Evolutionary conservation across 192 early-diverging fungal species (phyloP).

Genomic region (Gonapodya prolifera): DNA sequence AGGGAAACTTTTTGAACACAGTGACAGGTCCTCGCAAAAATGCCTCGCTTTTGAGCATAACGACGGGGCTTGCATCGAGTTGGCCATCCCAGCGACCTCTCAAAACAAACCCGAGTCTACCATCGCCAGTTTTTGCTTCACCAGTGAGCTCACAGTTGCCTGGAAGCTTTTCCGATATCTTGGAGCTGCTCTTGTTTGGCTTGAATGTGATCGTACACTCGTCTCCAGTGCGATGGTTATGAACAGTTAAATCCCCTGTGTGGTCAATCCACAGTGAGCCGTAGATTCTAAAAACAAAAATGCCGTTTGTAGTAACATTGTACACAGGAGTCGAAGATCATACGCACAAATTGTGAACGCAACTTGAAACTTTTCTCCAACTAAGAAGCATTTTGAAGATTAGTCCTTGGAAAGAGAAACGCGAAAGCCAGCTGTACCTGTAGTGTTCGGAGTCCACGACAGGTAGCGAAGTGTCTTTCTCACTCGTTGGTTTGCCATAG

Average conservation of each 20-base stretch:
- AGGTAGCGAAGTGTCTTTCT: constrained; percentile 1
- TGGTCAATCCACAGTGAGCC: constrained; percentile 77
- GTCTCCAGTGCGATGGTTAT: constrained; percentile 75
- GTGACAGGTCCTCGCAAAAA: constrained; percentile 8
- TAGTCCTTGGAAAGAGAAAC: not conserved
- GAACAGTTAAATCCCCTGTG: constrained; percentile 70
- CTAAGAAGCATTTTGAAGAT: not conserved
- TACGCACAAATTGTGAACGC: constrained; percentile 58
- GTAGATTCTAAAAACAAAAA: constrained; percentile 28
- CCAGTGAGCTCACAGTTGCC: constrained; percentile 20
- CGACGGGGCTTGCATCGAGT: constrained; percentile 11
- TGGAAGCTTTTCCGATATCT: constrained; percentile 28
- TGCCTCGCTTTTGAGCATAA: not conserved
- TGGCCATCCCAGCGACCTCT: constrained; percentile 23
- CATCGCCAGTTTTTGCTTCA: constrained; percentile 19
- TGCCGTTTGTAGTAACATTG: not conserved
- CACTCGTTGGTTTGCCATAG: constrained; percentile 27
- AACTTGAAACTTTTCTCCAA: constrained; percentile 77
- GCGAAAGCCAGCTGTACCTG: not conserved
- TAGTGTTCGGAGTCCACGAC: not conserved
- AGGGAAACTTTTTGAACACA: constrained; percentile 12
- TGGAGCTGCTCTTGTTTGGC: constrained; percentile 46
- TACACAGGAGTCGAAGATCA: not conserved
- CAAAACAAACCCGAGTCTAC: constrained; percentile 15
- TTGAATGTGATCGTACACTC: constrained; percentile 63